These are phyloP conservation scores for Ganoderma resinaceum DNA, from an alignment of 1,284 basidiomycete genomes.

Conservation along the genomic window DNA sequence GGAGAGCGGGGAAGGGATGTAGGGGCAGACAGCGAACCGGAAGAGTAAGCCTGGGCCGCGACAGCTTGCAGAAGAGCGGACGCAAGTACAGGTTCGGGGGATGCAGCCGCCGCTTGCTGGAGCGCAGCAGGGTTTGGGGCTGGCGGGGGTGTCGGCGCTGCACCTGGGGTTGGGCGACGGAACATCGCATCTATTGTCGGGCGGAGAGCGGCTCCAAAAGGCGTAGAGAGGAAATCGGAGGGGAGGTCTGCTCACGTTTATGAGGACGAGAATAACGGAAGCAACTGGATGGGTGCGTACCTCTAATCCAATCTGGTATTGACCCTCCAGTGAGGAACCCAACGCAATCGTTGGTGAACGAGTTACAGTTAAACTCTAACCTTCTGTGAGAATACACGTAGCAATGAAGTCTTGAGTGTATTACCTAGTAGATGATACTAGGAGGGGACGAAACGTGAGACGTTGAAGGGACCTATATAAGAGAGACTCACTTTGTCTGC, in stretches of 20 bases:
- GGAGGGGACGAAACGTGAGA: slow-evolving; percentile 1
- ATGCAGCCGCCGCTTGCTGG: slow-evolving; percentile 38
- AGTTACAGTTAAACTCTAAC: slow-evolving; percentile 88
- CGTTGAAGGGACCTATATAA: background rate
- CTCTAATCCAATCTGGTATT: slow-evolving; percentile 83
- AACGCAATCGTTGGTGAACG: slow-evolving; percentile 88
- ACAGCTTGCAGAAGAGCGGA: slow-evolving; percentile 71
- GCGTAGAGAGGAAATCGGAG: slow-evolving; percentile 88
- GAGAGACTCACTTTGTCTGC: slow-evolving; percentile 73
- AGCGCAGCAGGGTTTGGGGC: slow-evolving; percentile 39
- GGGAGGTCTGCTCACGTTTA: slow-evolving; percentile 70
- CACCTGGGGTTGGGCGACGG: slow-evolving; percentile 55
- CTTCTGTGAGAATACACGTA: slow-evolving; percentile 8
- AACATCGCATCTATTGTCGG: slow-evolving; percentile 93
- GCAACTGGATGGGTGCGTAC: slow-evolving; percentile 41
- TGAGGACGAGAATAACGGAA: background rate
- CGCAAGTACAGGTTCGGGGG: slow-evolving; percentile 59
- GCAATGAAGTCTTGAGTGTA: slow-evolving; percentile 6
- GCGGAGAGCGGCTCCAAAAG: slow-evolving; percentile 85
- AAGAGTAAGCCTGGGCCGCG: slow-evolving; percentile 56
- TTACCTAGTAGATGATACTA: slow-evolving; percentile 90
- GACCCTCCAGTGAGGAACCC: slow-evolving; percentile 84
- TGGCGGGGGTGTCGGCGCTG: slow-evolving; percentile 48
- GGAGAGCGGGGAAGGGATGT: slow-evolving; percentile 34
- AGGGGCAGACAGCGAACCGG: slow-evolving; percentile 35